phyloP scores from a whole-genome alignment of 106 monocot species.

The Vanilla planifolia region DNA sequence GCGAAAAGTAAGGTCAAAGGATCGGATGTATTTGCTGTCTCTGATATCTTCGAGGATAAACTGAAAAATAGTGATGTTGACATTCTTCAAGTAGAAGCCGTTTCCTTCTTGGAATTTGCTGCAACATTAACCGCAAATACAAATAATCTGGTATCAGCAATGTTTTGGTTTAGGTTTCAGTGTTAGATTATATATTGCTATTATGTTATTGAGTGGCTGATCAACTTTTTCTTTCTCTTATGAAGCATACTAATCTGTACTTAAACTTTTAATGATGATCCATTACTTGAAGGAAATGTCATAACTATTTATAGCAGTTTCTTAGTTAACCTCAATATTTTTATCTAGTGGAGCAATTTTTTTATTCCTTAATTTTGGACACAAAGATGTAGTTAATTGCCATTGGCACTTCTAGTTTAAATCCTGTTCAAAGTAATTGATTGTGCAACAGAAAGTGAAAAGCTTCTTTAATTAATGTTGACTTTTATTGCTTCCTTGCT shows the following conservation, averaged over 20 bases:
- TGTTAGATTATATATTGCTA: neutral
- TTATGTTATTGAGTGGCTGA: neutral
- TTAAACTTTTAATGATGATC: neutral
- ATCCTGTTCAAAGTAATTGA: too few relatives aligned
- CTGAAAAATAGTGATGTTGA: conserved; percentile 31
- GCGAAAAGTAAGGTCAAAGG: conserved; percentile 1
- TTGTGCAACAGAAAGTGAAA: too few relatives aligned
- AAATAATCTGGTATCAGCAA: conserved; percentile 64
- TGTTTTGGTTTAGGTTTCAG: neutral
- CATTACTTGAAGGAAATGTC: too few relatives aligned
- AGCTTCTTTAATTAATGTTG: too few relatives aligned
- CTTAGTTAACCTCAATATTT: too few relatives aligned
- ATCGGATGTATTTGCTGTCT: conserved; percentile 10
- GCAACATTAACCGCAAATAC: conserved; percentile 61
- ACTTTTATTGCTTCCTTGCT: too few relatives aligned
- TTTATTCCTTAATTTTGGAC: too few relatives aligned
- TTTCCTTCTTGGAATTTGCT: conserved; percentile 93
- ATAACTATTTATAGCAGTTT: too few relatives aligned
- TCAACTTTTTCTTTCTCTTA: neutral
- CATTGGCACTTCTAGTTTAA: too few relatives aligned
- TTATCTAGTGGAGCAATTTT: too few relatives aligned
- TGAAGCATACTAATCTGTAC: neutral
- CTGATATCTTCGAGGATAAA: conserved; percentile 9
- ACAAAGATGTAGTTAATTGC: too few relatives aligned
- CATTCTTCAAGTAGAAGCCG: conserved; percentile 74